Conservation (phyloP, 257 asterid species). For the Solanum etuberosum region DNA sequence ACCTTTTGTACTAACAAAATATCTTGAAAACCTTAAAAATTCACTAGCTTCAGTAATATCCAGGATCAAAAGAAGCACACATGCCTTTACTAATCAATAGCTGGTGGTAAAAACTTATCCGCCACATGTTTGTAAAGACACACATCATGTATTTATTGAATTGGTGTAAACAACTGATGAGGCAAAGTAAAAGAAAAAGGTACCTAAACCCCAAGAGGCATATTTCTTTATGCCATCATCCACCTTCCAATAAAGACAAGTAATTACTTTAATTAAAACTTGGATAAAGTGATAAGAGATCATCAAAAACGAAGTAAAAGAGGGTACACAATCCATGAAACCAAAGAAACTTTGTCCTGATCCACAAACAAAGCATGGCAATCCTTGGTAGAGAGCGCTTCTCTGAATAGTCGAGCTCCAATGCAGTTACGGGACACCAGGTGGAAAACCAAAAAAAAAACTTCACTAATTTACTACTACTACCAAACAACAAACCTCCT, state of each 20-base stretch:
- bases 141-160: neutral
- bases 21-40: neutral
- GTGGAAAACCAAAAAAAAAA: too few relatives aligned
- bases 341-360: neutral
- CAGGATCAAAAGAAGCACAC: neutral
- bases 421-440: too few relatives aligned
- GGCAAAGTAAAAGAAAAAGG: neutral
- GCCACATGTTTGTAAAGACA: neutral
- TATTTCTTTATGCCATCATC: neutral
- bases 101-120: neutral
- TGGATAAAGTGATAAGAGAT: neutral
- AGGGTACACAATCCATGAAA: neutral
- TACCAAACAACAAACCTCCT: neutral
- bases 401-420: too few relatives aligned
- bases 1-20: neutral
- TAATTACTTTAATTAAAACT: neutral
- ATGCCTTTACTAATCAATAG: neutral
- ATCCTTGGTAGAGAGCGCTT: too few relatives aligned
- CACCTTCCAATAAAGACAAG: slow-evolving; percentile 7
- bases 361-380: neutral
- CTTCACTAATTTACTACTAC: neutral
- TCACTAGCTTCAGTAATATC: neutral
- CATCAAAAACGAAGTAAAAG: neutral
- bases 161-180: neutral
- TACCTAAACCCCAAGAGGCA: slow-evolving; percentile 1